A percentile compares a stretch with the other conserved stretches of the same genome.
phyloP scores from a whole-genome alignment of 805 yeast genomes.

The Nakazawaea sp. region DNA sequence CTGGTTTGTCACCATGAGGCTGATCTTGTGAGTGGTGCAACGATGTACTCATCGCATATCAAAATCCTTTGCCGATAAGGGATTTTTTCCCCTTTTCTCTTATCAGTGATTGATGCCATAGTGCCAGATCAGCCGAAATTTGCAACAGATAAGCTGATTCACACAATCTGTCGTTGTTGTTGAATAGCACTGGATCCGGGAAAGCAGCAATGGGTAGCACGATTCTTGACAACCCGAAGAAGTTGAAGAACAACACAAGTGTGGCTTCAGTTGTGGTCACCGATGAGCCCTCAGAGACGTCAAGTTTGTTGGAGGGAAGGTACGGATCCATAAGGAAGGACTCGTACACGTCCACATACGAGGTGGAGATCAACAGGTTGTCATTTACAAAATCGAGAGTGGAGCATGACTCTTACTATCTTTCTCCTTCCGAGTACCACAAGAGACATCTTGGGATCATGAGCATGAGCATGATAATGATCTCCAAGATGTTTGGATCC shows the following conservation, averaged over 20 bases:
- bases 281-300: constrained; percentile 1
- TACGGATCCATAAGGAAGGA: not conserved
- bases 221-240: constrained; percentile 6
- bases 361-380: constrained; percentile 4
- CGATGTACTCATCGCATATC: too few species aligned
- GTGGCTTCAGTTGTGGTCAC: not conserved
- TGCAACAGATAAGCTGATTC: too few species aligned
- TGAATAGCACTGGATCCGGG: too few species aligned
- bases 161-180: too few species aligned
- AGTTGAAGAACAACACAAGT: not conserved
- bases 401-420: constrained; percentile 10
- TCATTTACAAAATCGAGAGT: constrained; percentile 5
- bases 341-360: constrained; percentile 8
- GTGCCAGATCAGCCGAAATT: too few species aligned
- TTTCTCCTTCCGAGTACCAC: constrained; percentile 33
- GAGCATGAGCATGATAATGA: constrained; percentile 48
- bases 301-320: not conserved
- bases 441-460: constrained; percentile 59
- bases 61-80: too few species aligned
- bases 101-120: too few species aligned
- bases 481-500: constrained; percentile 56
- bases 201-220: not conserved
- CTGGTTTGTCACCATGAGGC: too few species aligned
- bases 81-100: too few species aligned
- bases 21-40: too few species aligned